These are phyloP conservation scores for Castanea mollissima DNA, from an alignment of 306 rosid genomes.

Conservation along the genomic window DNA sequence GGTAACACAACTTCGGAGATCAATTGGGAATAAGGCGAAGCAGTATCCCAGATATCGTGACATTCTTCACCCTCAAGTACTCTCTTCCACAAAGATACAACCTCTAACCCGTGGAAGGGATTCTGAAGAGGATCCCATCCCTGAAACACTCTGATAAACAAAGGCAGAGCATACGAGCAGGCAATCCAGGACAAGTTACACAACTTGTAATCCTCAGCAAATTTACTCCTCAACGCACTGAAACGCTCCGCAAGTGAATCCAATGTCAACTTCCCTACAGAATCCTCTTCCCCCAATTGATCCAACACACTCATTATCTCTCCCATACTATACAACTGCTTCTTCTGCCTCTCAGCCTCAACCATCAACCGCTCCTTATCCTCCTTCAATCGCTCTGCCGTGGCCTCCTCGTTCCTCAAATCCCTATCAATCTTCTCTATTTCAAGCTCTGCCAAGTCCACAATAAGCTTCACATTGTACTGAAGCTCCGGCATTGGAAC, in stretches of 20 bases:
- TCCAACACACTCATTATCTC: conserved; percentile 53
- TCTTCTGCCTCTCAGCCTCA: conserved; percentile 64
- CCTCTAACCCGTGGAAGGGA: conserved; percentile 67
- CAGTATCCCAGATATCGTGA: neutral
- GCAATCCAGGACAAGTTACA: conserved; percentile 89
- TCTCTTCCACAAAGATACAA: conserved; percentile 65
- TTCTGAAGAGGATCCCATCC: conserved; percentile 93
- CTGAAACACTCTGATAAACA: conserved; percentile 79
- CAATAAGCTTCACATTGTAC: conserved; percentile 45
- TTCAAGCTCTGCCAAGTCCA: conserved; percentile 50
- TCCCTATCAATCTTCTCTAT: conserved; percentile 54
- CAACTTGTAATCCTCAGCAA: conserved; percentile 63
- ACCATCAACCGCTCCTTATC: conserved; percentile 66
- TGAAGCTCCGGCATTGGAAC: conserved; percentile 63
- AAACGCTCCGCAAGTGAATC: conserved; percentile 71
- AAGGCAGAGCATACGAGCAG: conserved; percentile 76
- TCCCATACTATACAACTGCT: conserved; percentile 60
- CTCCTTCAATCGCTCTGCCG: conserved; percentile 48
- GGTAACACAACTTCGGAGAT: too few relatives aligned
- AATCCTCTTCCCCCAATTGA: conserved; percentile 53
- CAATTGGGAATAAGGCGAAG: too few relatives aligned
- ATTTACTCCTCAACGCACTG: conserved; percentile 52
- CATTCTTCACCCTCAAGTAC: conserved; percentile 62
- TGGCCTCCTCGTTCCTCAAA: conserved; percentile 19
- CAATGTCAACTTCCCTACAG: conserved; percentile 27